Percentiles rank a stretch among this genome's conserved stretches.
phyloP scores from a whole-genome alignment of 2,329 filamentous ascomycete genomes.

The Fusarium sp. region DNA sequence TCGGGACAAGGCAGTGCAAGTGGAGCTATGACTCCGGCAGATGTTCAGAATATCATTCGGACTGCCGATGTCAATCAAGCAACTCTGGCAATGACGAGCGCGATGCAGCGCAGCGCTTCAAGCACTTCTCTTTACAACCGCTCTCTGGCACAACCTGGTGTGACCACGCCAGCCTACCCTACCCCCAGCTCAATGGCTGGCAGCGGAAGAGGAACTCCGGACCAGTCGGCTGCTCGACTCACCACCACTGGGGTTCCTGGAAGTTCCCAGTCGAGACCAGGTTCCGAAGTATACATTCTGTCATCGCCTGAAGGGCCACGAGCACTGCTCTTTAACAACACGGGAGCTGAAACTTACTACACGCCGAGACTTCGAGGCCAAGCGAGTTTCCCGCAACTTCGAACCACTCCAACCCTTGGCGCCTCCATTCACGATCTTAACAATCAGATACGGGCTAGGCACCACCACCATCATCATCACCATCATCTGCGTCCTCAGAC shows the following conservation, averaged over 20 bases:
- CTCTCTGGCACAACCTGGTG: conserved; percentile 52
- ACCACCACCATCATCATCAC: conserved; percentile 44
- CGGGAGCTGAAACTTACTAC: conserved; percentile 62
- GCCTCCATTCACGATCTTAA: conserved; percentile 28
- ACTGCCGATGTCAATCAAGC: conserved; percentile 60
- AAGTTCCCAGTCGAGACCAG: conserved; percentile 42
- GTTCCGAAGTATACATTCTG: conserved; percentile 69
- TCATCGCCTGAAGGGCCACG: conserved; percentile 70
- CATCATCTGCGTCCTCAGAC: conserved; percentile 33
- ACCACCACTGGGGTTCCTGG: conserved; percentile 30
- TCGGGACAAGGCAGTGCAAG: conserved; percentile 26
- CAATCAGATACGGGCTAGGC: conserved; percentile 35
- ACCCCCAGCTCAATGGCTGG: conserved; percentile 52
- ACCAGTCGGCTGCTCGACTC: conserved; percentile 50
- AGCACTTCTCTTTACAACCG: conserved; percentile 57
- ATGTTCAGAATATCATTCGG: conserved; percentile 61
- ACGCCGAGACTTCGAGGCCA: conserved; percentile 55
- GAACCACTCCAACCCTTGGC: conserved; percentile 31
- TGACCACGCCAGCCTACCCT: conserved; percentile 56
- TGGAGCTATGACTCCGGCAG: conserved; percentile 54
- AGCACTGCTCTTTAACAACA: conserved; percentile 66
- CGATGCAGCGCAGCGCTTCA: conserved; percentile 65
- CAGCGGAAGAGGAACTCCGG: conserved; percentile 63
- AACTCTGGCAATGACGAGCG: conserved; percentile 60
- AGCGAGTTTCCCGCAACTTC: conserved; percentile 44